Base-by-base conservation (phyloP, 306 rosid species). In the Lathyrus sativus region DNA sequence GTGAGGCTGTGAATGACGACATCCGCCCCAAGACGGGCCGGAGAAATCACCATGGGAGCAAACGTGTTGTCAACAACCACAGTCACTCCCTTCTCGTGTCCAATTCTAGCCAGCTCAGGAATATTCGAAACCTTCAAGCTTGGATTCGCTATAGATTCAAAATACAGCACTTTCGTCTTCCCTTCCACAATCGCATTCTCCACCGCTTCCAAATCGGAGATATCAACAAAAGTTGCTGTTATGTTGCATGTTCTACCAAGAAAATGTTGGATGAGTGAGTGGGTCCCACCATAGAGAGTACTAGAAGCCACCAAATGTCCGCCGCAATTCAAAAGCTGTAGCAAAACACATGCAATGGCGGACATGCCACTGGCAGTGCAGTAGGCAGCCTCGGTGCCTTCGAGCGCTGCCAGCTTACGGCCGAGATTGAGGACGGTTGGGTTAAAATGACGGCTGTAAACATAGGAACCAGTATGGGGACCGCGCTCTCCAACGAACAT, bases 31-130 rank as follows among this genome's bases (percentile, higher is more conserved):
- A 85, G 99, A 17, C 85, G 71, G 3, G 86, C 91, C 2, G 99
- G 99, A 0, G 97, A 86, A 8, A 93, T 24, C 17, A 93, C 72
- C 98, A 93, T 86, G 0, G 98, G 98, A 0, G 97, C 76, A 54
- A 93, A 93, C 0, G 98, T 93, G 65, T 93, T 93, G 61, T 93
- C 98, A 13, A 90, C 98, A 0, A 93, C 96, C 42, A 93, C 89
- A 48, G 81, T 93, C 8, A 93, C 81, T 0, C 88, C 95, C 43
- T 85, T 88, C 5, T 48, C 81, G 46, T 84, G 96, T 0, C 85
- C 96, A 9, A 93, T 2, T 5, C 83, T 70, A 39, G 89, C 62
- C 1, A 93, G 82, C 68, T 82, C 95, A 9, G 97, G 95, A 3
- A 82, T 74, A 35, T 93, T 49, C 0, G 99, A 97, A 11, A 93